A percentile compares a stretch with the other conserved stretches of the same genome.
These are phyloP conservation scores for Oldenlandia corymbosa DNA, from an alignment of 257 asterid species.

Conservation along the genomic window DNA sequence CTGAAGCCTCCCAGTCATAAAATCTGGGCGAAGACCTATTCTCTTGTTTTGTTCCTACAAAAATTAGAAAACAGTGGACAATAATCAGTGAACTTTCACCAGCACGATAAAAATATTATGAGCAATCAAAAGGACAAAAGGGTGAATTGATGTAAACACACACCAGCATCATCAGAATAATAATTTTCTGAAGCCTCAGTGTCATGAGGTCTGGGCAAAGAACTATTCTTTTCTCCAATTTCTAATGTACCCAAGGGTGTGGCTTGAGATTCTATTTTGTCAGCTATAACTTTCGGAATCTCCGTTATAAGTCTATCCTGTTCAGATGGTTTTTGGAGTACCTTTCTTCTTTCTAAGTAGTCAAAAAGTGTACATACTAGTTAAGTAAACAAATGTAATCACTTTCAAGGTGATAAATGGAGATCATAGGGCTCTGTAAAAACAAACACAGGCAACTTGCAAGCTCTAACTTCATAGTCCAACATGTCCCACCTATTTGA, in stretches of 20 bases:
- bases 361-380: slow-evolving; percentile 46
- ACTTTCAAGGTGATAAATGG: neutral
- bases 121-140: neutral
- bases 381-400: slow-evolving; percentile 38
- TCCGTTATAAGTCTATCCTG: slow-evolving; percentile 49
- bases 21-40: too few relatives aligned
- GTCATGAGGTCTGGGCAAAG: slow-evolving; percentile 42
- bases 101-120: too few relatives aligned
- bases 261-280: slow-evolving; percentile 49
- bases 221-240: slow-evolving; percentile 32
- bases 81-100: too few relatives aligned
- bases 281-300: slow-evolving; percentile 73
- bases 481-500: too few relatives aligned
- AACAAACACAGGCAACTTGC: neutral
- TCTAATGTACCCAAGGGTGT: slow-evolving; percentile 18
- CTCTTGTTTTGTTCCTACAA: too few relatives aligned
- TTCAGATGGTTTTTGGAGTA: slow-evolving; percentile 62
- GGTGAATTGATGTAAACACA: slow-evolving; percentile 10
- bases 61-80: too few relatives aligned
- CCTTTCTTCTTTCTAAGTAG: slow-evolving; percentile 54
- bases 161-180: slow-evolving; percentile 56
- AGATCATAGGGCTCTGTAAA: neutral
- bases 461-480: neutral
- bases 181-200: slow-evolving; percentile 39
- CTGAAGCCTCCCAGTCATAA: too few relatives aligned